A percentile compares a stretch with the other conserved stretches of the same genome.
Conservation (phyloP, 108 stramenopile genomes). For the Cyclotella distinguenda region DNA sequence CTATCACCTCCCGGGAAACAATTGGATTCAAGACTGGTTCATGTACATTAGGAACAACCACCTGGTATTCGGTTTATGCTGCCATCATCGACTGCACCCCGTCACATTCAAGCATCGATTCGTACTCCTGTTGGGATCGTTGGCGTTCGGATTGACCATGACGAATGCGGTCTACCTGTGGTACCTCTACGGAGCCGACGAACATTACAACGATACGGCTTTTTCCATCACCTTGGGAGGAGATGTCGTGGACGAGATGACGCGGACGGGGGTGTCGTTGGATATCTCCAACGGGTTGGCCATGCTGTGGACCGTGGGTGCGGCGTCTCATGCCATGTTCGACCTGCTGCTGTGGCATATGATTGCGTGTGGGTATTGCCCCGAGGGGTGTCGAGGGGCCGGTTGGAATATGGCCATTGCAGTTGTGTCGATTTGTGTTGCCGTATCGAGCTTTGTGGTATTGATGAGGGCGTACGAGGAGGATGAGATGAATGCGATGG, state of each 20-base stretch:
- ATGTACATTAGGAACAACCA: conserved; percentile 42
- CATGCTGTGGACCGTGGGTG: conserved; percentile 38
- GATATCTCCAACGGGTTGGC: conserved; percentile 31
- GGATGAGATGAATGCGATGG: not conserved
- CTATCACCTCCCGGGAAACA: conserved; percentile 43
- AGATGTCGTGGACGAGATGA: conserved; percentile 12
- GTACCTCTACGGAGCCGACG: conserved; percentile 24
- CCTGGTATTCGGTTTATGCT: conserved; percentile 34
- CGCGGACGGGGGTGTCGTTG: not conserved
- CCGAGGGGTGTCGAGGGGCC: not conserved
- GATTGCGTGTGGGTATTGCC: conserved; percentile 35
- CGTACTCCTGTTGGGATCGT: conserved; percentile 29
- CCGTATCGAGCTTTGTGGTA: conserved; percentile 21
- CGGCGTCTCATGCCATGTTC: conserved; percentile 27
- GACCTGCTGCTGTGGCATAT: conserved; percentile 43
- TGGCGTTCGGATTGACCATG: conserved; percentile 36
- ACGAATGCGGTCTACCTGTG: conserved; percentile 39
- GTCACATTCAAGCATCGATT: conserved; percentile 28
- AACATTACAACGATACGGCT: conserved; percentile 22
- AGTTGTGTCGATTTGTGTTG: conserved; percentile 18
- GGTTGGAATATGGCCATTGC: conserved; percentile 40
- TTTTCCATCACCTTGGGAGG: conserved; percentile 16
- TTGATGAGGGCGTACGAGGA: conserved; percentile 24
- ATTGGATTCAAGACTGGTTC: conserved; percentile 26
- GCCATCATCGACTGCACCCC: conserved; percentile 32